Conservation (phyloP, 331 rosid species). For the Cydonia oblonga region DNA sequence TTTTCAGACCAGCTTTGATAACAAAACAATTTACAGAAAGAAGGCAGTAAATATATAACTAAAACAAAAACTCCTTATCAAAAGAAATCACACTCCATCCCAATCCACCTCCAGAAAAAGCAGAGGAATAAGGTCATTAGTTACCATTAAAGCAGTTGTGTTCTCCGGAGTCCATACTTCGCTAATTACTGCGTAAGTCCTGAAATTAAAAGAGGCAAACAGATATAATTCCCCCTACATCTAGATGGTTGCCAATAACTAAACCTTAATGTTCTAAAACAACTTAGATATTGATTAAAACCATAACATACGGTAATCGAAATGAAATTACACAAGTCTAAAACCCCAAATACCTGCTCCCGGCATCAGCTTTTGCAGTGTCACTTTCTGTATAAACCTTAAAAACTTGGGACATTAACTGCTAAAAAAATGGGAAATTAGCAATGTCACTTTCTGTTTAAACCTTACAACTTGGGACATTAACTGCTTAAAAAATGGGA, state of each 20-base stretch:
- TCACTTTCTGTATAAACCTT: slow-evolving; percentile 48
- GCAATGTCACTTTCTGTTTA: slow-evolving; percentile 34
- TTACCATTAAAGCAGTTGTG: slow-evolving; percentile 40
- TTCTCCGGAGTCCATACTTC: slow-evolving; percentile 24
- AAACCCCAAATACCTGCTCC: slow-evolving; percentile 21
- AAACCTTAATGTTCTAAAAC: background rate
- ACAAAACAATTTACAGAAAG: slow-evolving; percentile 1
- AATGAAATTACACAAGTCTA: background rate
- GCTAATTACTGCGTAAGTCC: slow-evolving; percentile 21
- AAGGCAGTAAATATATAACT: background rate
- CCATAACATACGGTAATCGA: background rate
- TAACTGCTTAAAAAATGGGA: background rate
- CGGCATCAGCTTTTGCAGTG: slow-evolving; percentile 23
- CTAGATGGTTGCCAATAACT: background rate
- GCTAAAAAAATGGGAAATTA: background rate
- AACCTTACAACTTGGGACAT: slow-evolving; percentile 35
- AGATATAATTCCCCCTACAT: background rate
- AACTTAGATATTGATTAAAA: background rate
- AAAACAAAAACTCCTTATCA: background rate
- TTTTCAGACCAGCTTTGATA: slow-evolving; percentile 35
- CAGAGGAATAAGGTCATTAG: background rate
- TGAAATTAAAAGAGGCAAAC: slow-evolving; percentile 20
- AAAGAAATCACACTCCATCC: background rate
- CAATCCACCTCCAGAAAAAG: background rate
- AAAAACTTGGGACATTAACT: slow-evolving; percentile 24